These are phyloP conservation scores for Aspergillus ustus DNA, from an alignment of 2,329 filamentous ascomycete genomes.

Conservation along the genomic window DNA sequence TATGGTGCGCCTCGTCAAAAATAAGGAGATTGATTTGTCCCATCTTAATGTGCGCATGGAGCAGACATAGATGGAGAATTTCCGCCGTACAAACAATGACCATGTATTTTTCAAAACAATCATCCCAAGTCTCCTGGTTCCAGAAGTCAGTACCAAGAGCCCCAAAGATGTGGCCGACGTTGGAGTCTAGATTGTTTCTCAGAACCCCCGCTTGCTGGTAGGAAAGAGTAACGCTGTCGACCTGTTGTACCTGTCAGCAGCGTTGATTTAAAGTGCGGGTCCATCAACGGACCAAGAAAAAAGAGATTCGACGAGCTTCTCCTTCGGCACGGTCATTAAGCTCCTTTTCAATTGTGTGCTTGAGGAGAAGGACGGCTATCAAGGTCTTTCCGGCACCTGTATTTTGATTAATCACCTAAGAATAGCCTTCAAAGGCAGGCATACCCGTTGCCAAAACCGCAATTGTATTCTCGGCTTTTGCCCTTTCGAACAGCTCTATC, in stretches of 20 bases:
- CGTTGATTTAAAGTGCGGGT: background rate
- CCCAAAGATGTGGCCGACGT: constrained; percentile 75
- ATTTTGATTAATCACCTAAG: constrained; percentile 2
- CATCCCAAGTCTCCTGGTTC: constrained; percentile 64
- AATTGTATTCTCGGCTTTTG: constrained; percentile 84
- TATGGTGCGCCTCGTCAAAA: constrained; percentile 95
- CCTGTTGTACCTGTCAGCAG: constrained; percentile 47
- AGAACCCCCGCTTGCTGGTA: constrained; percentile 88
- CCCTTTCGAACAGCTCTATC: constrained; percentile 84
- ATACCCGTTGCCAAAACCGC: constrained; percentile 89
- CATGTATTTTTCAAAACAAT: constrained; percentile 68
- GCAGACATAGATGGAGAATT: constrained; percentile 77
- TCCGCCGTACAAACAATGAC: constrained; percentile 92
- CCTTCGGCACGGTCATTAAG: constrained; percentile 69
- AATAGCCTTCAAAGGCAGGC: background rate
- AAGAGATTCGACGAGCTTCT: constrained; percentile 68
- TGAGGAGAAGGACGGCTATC: constrained; percentile 86
- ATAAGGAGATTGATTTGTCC: constrained; percentile 84
- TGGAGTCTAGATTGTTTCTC: constrained; percentile 76
- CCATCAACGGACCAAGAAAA: constrained; percentile 70
- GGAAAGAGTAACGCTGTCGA: constrained; percentile 86
- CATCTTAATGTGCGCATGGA: constrained; percentile 79
- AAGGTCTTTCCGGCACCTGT: constrained; percentile 89
- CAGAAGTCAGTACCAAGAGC: constrained; percentile 66
- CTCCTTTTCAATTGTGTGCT: constrained; percentile 76